phyloP scores from a whole-genome alignment of 2,329 filamentous ascomycete species.

The Fusarium robinianum region DNA sequence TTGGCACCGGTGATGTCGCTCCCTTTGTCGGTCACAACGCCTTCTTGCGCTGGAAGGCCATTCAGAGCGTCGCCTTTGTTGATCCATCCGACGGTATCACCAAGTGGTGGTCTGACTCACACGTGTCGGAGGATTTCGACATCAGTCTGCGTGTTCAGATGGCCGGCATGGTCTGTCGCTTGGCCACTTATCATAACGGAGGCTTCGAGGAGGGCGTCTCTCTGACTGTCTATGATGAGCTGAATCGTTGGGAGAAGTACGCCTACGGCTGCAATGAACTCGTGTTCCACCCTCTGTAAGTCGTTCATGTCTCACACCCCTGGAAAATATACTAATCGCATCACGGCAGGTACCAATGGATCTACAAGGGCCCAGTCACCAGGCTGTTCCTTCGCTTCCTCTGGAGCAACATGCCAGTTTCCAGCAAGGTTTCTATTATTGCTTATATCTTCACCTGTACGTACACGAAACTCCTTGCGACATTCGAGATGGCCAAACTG shows the following conservation, averaged over 20 bases:
- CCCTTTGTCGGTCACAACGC: constrained; percentile 82
- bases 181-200: constrained; percentile 69
- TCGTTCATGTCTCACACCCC: not conserved
- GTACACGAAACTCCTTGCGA: not conserved
- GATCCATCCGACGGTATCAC: constrained; percentile 53
- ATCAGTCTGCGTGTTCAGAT: constrained; percentile 74
- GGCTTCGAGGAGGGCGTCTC: constrained; percentile 77
- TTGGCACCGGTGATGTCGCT: constrained; percentile 72
- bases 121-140: constrained; percentile 80
- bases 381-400: constrained; percentile 48
- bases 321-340: not conserved
- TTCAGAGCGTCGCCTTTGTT: constrained; percentile 32
- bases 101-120: constrained; percentile 75
- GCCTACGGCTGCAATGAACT: constrained; percentile 74
- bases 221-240: constrained; percentile 72
- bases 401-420: constrained; percentile 55
- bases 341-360: constrained; percentile 52
- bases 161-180: constrained; percentile 67
- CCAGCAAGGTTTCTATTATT: constrained; percentile 71
- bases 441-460: constrained; percentile 67
- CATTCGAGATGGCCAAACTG: not conserved
- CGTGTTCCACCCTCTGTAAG: constrained; percentile 67
- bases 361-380: constrained; percentile 66
- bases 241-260: constrained; percentile 75
- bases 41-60: constrained; percentile 66